phyloP scores from a whole-genome alignment of 2,329 filamentous ascomycete species.

The Hymenotorrendiella dingleyae region DNA sequence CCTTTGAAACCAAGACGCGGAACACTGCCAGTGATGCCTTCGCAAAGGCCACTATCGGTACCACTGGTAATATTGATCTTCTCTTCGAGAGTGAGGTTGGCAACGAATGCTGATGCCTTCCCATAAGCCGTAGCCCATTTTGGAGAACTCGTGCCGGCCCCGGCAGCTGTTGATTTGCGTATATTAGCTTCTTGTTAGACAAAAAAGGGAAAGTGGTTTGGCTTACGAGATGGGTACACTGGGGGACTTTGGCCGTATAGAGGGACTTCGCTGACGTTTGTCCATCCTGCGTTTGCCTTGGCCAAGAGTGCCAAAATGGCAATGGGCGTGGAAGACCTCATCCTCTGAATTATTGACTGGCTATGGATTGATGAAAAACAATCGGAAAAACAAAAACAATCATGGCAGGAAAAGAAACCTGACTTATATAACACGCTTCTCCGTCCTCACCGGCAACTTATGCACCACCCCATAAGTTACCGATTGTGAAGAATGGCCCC shows the following conservation, averaged over 20 bases:
- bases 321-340: no score
- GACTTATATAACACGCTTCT: no score
- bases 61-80: constrained; percentile 32
- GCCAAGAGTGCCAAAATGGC: neutral
- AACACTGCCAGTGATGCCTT: constrained; percentile 1
- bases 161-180: neutral
- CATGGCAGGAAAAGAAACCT: no score
- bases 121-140: constrained; percentile 22
- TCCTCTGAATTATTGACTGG: no score
- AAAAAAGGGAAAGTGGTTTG: neutral
- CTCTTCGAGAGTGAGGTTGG: constrained; percentile 35
- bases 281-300: constrained; percentile 6
- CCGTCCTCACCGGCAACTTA: no score
- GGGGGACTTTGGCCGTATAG: constrained; percentile 10
- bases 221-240: constrained; percentile 5
- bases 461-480: no score
- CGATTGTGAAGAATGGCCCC: no score
- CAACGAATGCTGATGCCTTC: constrained; percentile 34
- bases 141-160: constrained; percentile 2
- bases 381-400: no score
- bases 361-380: no score
- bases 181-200: neutral
- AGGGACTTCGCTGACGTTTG: constrained; percentile 11
- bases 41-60: neutral
- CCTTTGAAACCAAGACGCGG: constrained; percentile 24